Evolutionary conservation across 2,329 filamentous ascomycete species (phyloP).

Genomic region (Monilinia aucupariae): DNA sequence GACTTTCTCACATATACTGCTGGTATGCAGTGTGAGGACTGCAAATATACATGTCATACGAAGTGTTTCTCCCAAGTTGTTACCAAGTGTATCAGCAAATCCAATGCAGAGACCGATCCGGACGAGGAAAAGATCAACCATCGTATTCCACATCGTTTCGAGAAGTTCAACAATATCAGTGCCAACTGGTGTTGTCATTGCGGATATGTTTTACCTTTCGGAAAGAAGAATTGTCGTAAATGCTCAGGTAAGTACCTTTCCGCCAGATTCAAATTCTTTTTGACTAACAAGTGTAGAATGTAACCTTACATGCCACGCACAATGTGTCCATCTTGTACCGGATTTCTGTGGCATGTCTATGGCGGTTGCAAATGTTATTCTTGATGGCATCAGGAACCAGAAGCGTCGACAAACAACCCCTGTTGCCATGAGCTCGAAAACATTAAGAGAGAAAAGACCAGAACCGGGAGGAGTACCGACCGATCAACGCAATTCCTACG

Average conservation of each 20-base stretch:
- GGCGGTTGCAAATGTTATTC: conserved; percentile 90
- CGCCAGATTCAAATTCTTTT: neutral
- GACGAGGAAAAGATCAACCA: conserved; percentile 99
- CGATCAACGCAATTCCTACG: conserved; percentile 31
- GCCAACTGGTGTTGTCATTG: conserved; percentile 99
- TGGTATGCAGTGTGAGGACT: conserved; percentile 98
- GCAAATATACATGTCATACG: conserved; percentile 98
- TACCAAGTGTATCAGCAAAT: conserved; percentile 99
- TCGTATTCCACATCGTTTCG: conserved; percentile 94
- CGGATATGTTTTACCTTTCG: conserved; percentile 90
- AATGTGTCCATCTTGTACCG: conserved; percentile 90
- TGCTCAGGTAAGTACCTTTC: conserved; percentile 62
- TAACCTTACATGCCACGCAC: conserved; percentile 80
- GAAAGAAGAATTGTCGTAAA: conserved; percentile 89
- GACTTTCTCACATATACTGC: conserved; percentile 98
- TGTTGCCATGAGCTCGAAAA: conserved; percentile 28
- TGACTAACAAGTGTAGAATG: conserved; percentile 60
- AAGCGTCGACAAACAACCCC: conserved; percentile 55
- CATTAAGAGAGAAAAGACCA: conserved; percentile 29
- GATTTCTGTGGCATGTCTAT: conserved; percentile 99
- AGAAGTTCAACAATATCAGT: conserved; percentile 93
- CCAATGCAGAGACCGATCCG: conserved; percentile 94
- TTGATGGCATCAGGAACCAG: conserved; percentile 76
- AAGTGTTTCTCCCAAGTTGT: conserved; percentile 97
- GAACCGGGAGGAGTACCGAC: conserved; percentile 18